phyloP scores from a whole-genome alignment of 139 green algal species.

The Limnomonas spitsbergensis region DNA sequence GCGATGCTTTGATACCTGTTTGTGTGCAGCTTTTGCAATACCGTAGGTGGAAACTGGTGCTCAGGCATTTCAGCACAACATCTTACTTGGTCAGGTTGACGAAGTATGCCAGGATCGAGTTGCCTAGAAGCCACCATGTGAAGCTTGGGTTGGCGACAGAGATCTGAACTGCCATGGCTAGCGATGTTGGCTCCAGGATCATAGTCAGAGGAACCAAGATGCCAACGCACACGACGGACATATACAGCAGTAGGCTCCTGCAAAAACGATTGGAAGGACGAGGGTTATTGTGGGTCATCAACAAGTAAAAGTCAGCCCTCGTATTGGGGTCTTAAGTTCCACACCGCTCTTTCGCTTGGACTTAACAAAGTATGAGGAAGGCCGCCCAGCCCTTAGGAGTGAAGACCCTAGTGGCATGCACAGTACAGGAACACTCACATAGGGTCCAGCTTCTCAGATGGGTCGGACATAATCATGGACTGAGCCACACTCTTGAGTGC shows the following conservation, averaged over 20 bases:
- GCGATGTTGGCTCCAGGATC: conserved; percentile 64
- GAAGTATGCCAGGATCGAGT: conserved; percentile 86
- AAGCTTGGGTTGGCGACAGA: conserved; percentile 42
- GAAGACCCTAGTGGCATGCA: no score
- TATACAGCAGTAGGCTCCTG: conserved; percentile 91
- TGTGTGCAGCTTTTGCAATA: no score
- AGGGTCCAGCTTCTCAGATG: conserved; percentile 67
- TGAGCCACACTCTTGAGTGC: conserved; percentile 82
- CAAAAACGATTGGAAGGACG: no score
- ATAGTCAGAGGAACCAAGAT: conserved; percentile 73
- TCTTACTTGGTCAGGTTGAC: conserved; percentile 91
- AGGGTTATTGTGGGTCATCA: no score
- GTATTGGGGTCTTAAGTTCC: no score
- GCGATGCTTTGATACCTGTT: no score
- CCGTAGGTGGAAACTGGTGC: neutral
- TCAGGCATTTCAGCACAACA: no score
- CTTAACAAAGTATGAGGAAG: no score
- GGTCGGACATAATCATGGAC: conserved; percentile 52
- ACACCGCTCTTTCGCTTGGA: no score
- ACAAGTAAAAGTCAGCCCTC: no score
- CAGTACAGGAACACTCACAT: no score
- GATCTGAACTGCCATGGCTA: conserved; percentile 1
- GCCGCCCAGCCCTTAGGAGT: no score
- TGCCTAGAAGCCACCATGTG: conserved; percentile 69
- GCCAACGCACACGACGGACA: conserved; percentile 52